Evolutionary conservation across 805 yeast species (phyloP), one percentile per base, ranked within the genome.

Genomic region (Torulaspora maleeae): DNA sequence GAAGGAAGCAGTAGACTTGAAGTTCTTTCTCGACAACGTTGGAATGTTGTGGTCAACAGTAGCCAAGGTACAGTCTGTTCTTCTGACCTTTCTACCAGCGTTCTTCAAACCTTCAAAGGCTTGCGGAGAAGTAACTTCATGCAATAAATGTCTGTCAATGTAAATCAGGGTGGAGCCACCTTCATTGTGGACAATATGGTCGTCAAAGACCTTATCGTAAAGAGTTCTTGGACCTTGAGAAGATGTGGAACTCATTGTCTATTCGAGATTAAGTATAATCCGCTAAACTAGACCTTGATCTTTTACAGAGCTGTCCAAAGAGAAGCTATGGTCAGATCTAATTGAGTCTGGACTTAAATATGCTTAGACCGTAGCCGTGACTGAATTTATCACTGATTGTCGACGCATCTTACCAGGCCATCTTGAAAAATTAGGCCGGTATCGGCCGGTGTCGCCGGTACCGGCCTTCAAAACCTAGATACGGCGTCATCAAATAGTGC

Each of bases 81-180:
- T 81, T 75, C 99, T 84, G 43, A 93, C 96, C 48, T 68, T 66
- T 74, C 99, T 83, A 38, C 84, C 86, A 12, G 97, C 96, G 60
- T 81, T 84, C 52, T 75, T 78, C 59, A 93, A 77, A 41, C 99
- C 99, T 72, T 93, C 99, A 63, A 93, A 93, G 9, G 99, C 99
- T 70, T 93, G 99, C 28, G 99, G 99, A 24, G 98, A 91, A 1
- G 99, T 93, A 43, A 93, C 99, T 72, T 93, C 99, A 68, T 93
- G 99, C 41, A 93, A 96, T 56, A 93, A 75, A 69, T 93, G 99
- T 71, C 99, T 86, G 71, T 93, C 99, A 49, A 93, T 91, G 69
- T 87, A 93, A 50, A 93, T 70, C 51, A 93, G 75, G 63, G 78
- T 83, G 16, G 96, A 89, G 22, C 95, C 95, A 28, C 87, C 79